Percentiles rank a stretch among this genome's conserved stretches.
Conservation (phyloP, 345 rosid species). For the Corchorus olitorius region DNA sequence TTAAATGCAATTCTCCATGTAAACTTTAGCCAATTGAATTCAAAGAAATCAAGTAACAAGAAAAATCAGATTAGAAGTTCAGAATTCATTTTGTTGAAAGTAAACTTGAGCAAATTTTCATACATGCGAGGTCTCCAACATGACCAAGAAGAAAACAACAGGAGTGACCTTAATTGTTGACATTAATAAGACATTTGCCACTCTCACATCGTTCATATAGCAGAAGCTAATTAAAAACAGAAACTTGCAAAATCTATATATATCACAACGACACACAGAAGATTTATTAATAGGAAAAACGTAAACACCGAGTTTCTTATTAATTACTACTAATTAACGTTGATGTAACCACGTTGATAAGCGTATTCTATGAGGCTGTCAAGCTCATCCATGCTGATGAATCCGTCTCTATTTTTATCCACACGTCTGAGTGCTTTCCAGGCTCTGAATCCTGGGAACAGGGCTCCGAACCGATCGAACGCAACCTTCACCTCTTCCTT, state of each 20-base stretch:
- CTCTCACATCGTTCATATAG: background rate
- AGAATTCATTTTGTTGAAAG: background rate
- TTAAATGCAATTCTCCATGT: too few species aligned
- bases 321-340: background rate
- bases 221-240: slow-evolving; percentile 1
- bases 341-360: slow-evolving; percentile 11
- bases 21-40: background rate
- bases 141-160: background rate
- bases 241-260: background rate
- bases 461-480: slow-evolving; percentile 13
- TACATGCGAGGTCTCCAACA: background rate
- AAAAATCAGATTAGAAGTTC: background rate
- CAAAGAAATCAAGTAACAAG: too few species aligned
- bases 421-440: slow-evolving; percentile 3
- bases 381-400: slow-evolving; percentile 10
- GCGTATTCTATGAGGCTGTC: slow-evolving; percentile 21
- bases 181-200: too few species aligned
- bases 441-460: slow-evolving; percentile 17
- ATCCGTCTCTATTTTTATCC: slow-evolving; percentile 18
- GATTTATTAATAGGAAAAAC: background rate
- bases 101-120: background rate
- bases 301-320: background rate
- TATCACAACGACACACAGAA: background rate
- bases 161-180: background rate
- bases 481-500: slow-evolving; percentile 17